Evolutionary conservation across 352 stramenopile genomes (phyloP), one percentile per base, ranked within the genome.

Genomic region (Thalassiosira livingstoniorum): DNA sequence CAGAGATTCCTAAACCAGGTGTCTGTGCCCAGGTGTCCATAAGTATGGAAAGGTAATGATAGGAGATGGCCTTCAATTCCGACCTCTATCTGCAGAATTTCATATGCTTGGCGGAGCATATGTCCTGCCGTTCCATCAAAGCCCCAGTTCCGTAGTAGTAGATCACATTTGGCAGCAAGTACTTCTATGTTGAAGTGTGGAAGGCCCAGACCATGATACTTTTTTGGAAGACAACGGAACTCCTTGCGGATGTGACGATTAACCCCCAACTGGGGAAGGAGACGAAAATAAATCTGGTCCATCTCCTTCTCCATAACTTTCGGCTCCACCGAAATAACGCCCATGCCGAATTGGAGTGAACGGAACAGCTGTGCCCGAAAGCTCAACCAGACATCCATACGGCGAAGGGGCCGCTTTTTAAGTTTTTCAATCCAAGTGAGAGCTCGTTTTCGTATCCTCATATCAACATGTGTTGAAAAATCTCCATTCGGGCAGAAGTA

Each of bases 191-290:
- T 60, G 11, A 53, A 42, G 60, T 76, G 71, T 29, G 64, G 55
- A 0, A 82, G 43, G 0, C 43, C 74, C 2, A 82, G 64, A 3
- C 74, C 65, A 57, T 82, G 74, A 32, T 67, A 82, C n/a, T 18
- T n/a, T 1, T n/a, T 0, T n/a, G 72, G 62, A 7, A 80, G 47
- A 11, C 45, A 68, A 2, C 60, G n/a, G 13, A 11, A 72, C 23
- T 66, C 55, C 34, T 67, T 66, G 0, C 35, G 69, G 3, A 82
- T 82, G 42, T 76, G 23, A 2, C 63, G 32, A 21, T 82, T 82
- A 2, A 82, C 55, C 5, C 29, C 51, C 0, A 76, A 35, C 0
- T 32, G 4, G 2, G 37, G 63, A 4, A 82, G 55, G 15, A 35
- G 15, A 21, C 37, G 60, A 23, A 63, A 75, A 5, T 64, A 81